Conservation (phyloP, 495 filamentous ascomycete species). For the Talaromyces stipitatus region DNA sequence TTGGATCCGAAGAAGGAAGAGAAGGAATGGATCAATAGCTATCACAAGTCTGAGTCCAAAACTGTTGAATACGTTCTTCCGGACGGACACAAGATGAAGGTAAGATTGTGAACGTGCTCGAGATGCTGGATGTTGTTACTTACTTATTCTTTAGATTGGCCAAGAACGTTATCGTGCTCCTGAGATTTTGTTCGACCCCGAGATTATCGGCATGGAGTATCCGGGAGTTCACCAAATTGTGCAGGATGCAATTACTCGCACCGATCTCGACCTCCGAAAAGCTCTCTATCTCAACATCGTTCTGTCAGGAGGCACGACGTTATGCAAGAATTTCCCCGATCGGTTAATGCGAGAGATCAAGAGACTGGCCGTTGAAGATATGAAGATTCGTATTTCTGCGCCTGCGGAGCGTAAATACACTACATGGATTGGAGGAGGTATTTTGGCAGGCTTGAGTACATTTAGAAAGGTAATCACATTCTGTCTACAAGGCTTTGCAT, state of each 20-base stretch:
- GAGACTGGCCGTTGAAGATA: slow-evolving; percentile 89
- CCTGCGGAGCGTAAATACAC: slow-evolving; percentile 97
- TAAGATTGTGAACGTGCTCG: slow-evolving; percentile 26
- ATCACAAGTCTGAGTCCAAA: slow-evolving; percentile 53
- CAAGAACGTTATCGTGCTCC: slow-evolving; percentile 91
- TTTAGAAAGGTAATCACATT: slow-evolving; percentile 75
- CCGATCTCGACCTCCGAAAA: slow-evolving; percentile 96
- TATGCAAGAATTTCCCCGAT: slow-evolving; percentile 93
- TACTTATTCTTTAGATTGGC: slow-evolving; percentile 55
- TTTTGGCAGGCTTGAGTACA: slow-evolving; percentile 92
- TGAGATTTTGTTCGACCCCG: slow-evolving; percentile 96
- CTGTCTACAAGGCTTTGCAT: neutral
- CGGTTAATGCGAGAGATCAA: slow-evolving; percentile 87
- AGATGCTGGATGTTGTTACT: slow-evolving; percentile 4
- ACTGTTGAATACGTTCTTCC: slow-evolving; percentile 80
- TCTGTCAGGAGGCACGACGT: slow-evolving; percentile 86
- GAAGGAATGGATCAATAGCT: slow-evolving; percentile 76
- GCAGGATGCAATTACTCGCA: slow-evolving; percentile 89
- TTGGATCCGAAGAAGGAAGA: slow-evolving; percentile 87
- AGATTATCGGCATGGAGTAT: slow-evolving; percentile 94
- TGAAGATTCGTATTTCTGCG: slow-evolving; percentile 98
- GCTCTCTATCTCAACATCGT: slow-evolving; percentile 94
- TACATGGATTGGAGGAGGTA: slow-evolving; percentile 97
- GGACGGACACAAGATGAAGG: slow-evolving; percentile 88
- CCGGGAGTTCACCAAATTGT: slow-evolving; percentile 96